These are phyloP conservation scores for Clavulina sp. DNA, from an alignment of 768 basidiomycete genomes.

Conservation along the genomic window DNA sequence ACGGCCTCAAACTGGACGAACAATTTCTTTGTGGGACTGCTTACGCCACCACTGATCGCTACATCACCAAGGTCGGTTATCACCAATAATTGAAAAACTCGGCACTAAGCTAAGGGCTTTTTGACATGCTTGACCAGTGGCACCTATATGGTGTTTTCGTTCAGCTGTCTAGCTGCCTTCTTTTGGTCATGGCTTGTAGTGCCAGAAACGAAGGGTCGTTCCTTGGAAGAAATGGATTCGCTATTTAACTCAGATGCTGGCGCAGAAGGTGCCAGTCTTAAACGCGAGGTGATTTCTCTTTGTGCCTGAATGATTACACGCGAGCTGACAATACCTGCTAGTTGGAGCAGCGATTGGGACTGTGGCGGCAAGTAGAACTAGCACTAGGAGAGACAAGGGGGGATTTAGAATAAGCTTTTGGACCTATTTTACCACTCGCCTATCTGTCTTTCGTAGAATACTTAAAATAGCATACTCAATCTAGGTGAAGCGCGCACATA, in stretches of 20 bases:
- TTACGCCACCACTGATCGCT: constrained; percentile 50
- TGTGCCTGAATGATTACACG: too few species aligned
- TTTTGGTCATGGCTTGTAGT: constrained; percentile 41
- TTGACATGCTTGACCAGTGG: constrained; percentile 22
- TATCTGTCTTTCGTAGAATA: too few species aligned
- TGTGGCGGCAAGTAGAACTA: too few species aligned
- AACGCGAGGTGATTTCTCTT: not conserved
- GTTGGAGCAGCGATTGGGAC: too few species aligned
- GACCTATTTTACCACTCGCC: too few species aligned
- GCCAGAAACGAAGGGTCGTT: constrained; percentile 27
- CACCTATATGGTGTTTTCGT: constrained; percentile 52
- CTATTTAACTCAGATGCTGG: constrained; percentile 23
- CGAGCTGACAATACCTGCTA: too few species aligned
- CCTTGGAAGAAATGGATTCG: constrained; percentile 37
- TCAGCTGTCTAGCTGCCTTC: constrained; percentile 47
- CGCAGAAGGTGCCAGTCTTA: not conserved
- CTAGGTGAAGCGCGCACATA: too few species aligned
- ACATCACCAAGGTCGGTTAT: constrained; percentile 35
- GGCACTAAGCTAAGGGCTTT: too few species aligned
- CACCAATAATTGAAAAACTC: not conserved
- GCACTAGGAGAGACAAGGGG: too few species aligned
- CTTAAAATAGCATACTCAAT: too few species aligned
- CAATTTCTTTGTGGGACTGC: constrained; percentile 63
- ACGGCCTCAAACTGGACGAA: constrained; percentile 80
- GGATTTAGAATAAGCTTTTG: too few species aligned